Conservation (phyloP, 1,284 basidiomycete genomes). For the Pterula multifida region DNA sequence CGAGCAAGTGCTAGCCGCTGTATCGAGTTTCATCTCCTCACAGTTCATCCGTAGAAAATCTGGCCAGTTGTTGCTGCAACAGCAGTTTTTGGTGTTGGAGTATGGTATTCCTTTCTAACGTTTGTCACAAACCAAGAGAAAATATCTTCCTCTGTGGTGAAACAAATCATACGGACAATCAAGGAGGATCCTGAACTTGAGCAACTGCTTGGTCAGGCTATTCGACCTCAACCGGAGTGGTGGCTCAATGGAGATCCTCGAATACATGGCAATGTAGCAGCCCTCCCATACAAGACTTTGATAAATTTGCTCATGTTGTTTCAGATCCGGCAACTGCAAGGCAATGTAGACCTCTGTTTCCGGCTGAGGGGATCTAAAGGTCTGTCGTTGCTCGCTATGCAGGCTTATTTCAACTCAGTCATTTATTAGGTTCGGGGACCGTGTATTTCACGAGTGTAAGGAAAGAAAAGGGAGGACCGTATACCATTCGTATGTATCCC, state of each 20-base stretch:
- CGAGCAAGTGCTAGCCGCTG: constrained; percentile 18
- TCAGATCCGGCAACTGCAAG: constrained; percentile 30
- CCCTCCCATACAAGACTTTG: background rate
- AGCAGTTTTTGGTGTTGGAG: constrained; percentile 38
- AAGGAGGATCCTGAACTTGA: constrained; percentile 36
- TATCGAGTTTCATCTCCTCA: background rate
- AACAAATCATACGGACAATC: constrained; percentile 48
- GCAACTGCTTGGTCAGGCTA: constrained; percentile 51
- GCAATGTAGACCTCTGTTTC: constrained; percentile 67
- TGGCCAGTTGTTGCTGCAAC: constrained; percentile 52
- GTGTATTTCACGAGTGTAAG: constrained; percentile 73
- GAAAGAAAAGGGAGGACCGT: constrained; percentile 60
- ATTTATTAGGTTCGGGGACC: constrained; percentile 46
- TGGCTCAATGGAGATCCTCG: constrained; percentile 68
- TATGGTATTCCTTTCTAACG: constrained; percentile 57
- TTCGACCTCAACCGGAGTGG: constrained; percentile 62
- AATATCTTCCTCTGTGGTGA: constrained; percentile 63
- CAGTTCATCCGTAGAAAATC: constrained; percentile 24
- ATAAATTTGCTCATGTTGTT: background rate
- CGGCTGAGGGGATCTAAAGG: constrained; percentile 61
- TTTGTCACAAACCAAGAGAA: constrained; percentile 68
- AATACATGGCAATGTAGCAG: constrained; percentile 52
- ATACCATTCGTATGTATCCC: constrained; percentile 46
- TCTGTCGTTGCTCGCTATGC: constrained; percentile 13
- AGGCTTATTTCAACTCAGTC: background rate